Percentiles rank a stretch among this genome's conserved stretches.
Evolutionary conservation across 345 rosid genomes (phyloP).

Genomic region (Salix brachista): DNA sequence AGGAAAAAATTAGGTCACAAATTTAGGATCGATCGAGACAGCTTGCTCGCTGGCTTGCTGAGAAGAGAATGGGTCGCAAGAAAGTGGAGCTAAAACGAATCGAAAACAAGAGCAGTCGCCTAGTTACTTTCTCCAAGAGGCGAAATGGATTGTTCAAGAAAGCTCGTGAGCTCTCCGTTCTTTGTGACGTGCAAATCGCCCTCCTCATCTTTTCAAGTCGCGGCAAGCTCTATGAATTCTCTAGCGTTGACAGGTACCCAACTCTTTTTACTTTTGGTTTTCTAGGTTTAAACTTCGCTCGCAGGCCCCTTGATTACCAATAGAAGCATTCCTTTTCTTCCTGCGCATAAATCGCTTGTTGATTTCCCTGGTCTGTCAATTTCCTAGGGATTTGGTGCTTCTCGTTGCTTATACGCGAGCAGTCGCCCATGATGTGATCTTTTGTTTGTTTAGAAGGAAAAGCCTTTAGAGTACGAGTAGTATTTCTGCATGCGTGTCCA

Average conservation of each 20-base stretch:
- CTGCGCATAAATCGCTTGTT: not conserved
- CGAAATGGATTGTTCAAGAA: constrained; percentile 64
- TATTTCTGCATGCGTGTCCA: not conserved
- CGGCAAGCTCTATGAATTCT: constrained; percentile 48
- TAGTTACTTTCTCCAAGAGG: constrained; percentile 64
- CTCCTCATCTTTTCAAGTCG: constrained; percentile 51
- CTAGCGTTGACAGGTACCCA: constrained; percentile 40
- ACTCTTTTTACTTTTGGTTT: not conserved
- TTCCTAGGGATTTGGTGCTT: not conserved
- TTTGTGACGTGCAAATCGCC: constrained; percentile 61
- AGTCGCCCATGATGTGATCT: not conserved
- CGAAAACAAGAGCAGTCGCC: constrained; percentile 59
- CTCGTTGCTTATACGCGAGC: not conserved
- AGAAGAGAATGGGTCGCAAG: constrained; percentile 31
- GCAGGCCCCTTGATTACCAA: not conserved
- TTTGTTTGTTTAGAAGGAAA: not conserved
- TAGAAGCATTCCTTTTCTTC: not conserved
- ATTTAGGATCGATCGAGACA: not conserved
- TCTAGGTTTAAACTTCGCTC: not conserved
- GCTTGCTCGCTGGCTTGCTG: not conserved
- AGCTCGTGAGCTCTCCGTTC: constrained; percentile 62
- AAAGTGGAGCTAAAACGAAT: constrained; percentile 64
- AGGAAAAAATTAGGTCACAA: not conserved
- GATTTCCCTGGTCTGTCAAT: not conserved
- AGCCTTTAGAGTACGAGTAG: not conserved